Conservation (phyloP, 2,329 filamentous ascomycete genomes). For the Coleophoma cylindrospora region DNA sequence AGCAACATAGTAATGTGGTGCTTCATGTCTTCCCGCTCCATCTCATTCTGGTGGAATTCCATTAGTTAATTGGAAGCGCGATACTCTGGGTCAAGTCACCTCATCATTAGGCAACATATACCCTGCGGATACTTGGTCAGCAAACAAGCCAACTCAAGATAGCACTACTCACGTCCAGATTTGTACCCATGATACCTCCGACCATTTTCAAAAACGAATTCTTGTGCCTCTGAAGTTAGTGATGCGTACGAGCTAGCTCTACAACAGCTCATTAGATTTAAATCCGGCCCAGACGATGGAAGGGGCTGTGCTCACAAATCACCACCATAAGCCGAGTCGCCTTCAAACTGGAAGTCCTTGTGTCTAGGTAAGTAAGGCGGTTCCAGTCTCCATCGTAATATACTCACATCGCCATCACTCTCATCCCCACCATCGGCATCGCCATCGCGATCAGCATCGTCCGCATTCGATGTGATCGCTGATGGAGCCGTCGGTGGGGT, state of each 20-base stretch:
- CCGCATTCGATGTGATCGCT: neutral
- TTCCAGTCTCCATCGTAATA: neutral
- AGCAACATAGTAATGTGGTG: slow-evolving; percentile 5
- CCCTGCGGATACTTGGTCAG: neutral
- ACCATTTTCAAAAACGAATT: slow-evolving; percentile 3
- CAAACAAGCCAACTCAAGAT: neutral
- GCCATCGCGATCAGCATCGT: neutral
- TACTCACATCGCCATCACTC: neutral
- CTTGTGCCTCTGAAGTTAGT: neutral
- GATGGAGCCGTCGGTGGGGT: neutral
- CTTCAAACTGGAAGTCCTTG: neutral
- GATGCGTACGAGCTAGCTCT: neutral
- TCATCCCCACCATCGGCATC: neutral
- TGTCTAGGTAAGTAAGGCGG: neutral
- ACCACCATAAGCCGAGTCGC: neutral
- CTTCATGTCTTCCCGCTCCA: slow-evolving; percentile 8
- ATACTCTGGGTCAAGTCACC: neutral
- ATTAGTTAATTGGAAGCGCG: neutral
- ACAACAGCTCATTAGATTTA: neutral
- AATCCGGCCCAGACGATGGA: neutral
- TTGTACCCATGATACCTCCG: slow-evolving; percentile 4
- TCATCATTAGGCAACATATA: slow-evolving; percentile 1
- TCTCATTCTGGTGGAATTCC: slow-evolving; percentile 1
- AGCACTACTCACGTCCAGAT: neutral
- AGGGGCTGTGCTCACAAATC: neutral